These are phyloP conservation scores for Pezicula carpinea DNA, from an alignment of 2,329 filamentous ascomycete genomes.

Conservation along the genomic window DNA sequence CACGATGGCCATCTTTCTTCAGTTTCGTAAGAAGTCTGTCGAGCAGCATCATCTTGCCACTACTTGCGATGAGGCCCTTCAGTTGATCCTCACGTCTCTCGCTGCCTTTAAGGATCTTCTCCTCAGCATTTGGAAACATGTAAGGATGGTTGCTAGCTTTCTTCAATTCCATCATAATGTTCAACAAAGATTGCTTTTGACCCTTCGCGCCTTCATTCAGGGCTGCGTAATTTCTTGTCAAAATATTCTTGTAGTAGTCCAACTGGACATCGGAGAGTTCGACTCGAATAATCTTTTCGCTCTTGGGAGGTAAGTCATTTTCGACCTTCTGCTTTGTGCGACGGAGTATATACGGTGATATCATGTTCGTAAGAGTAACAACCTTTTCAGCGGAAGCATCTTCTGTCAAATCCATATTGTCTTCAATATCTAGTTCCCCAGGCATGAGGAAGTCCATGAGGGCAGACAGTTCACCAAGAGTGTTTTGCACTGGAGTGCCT, in stretches of 20 bases:
- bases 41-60: constrained; percentile 99
- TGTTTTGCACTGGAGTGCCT: constrained; percentile 96
- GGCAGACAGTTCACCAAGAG: constrained; percentile 84
- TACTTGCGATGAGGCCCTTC: constrained; percentile 90
- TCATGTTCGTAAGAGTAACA: constrained; percentile 75
- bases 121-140: constrained; percentile 93
- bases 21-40: constrained; percentile 93
- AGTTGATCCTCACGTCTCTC: constrained; percentile 83
- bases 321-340: constrained; percentile 97
- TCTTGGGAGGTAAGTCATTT: constrained; percentile 92
- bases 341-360: constrained; percentile 90
- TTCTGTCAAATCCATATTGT: constrained; percentile 79
- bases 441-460: constrained; percentile 96
- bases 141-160: constrained; percentile 99
- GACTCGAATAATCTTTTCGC: constrained; percentile 97
- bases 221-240: constrained; percentile 93
- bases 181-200: constrained; percentile 90
- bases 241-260: constrained; percentile 98
- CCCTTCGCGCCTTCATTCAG: constrained; percentile 86
- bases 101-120: constrained; percentile 77
- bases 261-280: constrained; percentile 94
- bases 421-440: constrained; percentile 86
- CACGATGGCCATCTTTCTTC: constrained; percentile 88
- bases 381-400: constrained; percentile 84
- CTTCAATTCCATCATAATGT: constrained; percentile 99